Percentiles rank a stretch among this genome's conserved stretches.
These are phyloP conservation scores for Metschnikowia peoriensis DNA, from an alignment of 805 yeast species.

Conservation along the genomic window DNA sequence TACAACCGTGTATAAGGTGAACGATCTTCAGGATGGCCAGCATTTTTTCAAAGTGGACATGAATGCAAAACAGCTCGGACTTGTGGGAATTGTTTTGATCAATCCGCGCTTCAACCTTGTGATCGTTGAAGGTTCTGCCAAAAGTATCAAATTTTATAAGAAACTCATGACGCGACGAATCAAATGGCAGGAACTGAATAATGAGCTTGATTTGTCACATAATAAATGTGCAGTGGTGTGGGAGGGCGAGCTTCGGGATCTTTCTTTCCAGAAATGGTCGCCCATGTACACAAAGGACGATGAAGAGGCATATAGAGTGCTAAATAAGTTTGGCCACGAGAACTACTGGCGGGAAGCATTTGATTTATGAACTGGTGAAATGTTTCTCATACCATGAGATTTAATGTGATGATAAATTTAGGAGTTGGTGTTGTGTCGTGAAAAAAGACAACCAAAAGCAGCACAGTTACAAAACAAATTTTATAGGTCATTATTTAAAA, in stretches of 20 bases:
- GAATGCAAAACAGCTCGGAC: conserved; percentile 70
- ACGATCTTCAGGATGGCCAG: conserved; percentile 56
- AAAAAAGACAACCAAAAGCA: too few relatives aligned
- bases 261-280: conserved; percentile 69
- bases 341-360: conserved; percentile 51
- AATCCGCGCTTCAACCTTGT: conserved; percentile 52
- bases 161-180: conserved; percentile 61
- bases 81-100: conserved; percentile 61
- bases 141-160: conserved; percentile 59
- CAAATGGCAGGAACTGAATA: conserved; percentile 56
- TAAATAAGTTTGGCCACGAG: conserved; percentile 53
- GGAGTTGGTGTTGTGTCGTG: too few relatives aligned
- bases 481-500: too few relatives aligned
- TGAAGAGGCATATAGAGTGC: conserved; percentile 47
- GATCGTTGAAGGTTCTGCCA: conserved; percentile 72
- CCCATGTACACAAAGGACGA: conserved; percentile 52
- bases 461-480: too few relatives aligned
- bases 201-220: conserved; percentile 30
- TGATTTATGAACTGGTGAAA: neutral
- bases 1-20: conserved; percentile 59
- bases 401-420: too few relatives aligned
- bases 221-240: conserved; percentile 57
- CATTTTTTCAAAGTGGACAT: conserved; percentile 73
- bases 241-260: conserved; percentile 62
- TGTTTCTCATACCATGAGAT: neutral